These are phyloP conservation scores for Parastagonospora nodorum DNA, from an alignment of 2,329 filamentous ascomycete genomes.

Conservation along the genomic window DNA sequence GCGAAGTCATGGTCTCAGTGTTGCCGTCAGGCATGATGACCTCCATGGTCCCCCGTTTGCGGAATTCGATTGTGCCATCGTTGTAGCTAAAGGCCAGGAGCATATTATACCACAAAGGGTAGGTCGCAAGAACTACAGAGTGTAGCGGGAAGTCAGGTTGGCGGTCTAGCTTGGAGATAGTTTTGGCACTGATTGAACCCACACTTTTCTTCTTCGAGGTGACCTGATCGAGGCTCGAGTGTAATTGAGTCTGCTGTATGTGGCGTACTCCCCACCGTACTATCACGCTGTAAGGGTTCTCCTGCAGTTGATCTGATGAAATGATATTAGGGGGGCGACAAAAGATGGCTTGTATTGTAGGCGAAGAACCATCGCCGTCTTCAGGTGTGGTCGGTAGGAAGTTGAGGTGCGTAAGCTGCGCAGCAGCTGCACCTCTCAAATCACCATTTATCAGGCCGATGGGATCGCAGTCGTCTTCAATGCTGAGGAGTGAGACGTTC, in stretches of 20 bases:
- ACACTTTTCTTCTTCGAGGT: slow-evolving; percentile 66
- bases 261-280: slow-evolving; percentile 81
- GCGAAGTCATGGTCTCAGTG: slow-evolving; percentile 67
- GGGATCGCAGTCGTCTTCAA: slow-evolving; percentile 40
- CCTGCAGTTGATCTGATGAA: slow-evolving; percentile 55
- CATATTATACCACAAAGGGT: slow-evolving; percentile 71
- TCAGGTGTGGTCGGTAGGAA: slow-evolving; percentile 71
- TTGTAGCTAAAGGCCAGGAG: slow-evolving; percentile 74
- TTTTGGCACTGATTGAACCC: slow-evolving; percentile 38
- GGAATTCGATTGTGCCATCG: slow-evolving; percentile 80
- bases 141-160: slow-evolving; percentile 70
- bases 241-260: slow-evolving; percentile 64
- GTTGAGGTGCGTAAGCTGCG: slow-evolving; percentile 71
- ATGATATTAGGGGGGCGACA: slow-evolving; percentile 58
- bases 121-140: slow-evolving; percentile 72
- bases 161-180: slow-evolving; percentile 54
- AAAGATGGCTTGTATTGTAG: slow-evolving; percentile 74
- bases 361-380: slow-evolving; percentile 61
- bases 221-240: slow-evolving; percentile 78
- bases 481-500: slow-evolving; percentile 33
- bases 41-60: slow-evolving; percentile 75
- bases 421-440: slow-evolving; percentile 34
- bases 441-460: slow-evolving; percentile 28
- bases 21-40: slow-evolving; percentile 69
- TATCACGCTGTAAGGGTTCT: slow-evolving; percentile 73